Evolutionary conservation across 2,329 filamentous ascomycete genomes (phyloP).

Genomic region (Endoconidiophora polonica): DNA sequence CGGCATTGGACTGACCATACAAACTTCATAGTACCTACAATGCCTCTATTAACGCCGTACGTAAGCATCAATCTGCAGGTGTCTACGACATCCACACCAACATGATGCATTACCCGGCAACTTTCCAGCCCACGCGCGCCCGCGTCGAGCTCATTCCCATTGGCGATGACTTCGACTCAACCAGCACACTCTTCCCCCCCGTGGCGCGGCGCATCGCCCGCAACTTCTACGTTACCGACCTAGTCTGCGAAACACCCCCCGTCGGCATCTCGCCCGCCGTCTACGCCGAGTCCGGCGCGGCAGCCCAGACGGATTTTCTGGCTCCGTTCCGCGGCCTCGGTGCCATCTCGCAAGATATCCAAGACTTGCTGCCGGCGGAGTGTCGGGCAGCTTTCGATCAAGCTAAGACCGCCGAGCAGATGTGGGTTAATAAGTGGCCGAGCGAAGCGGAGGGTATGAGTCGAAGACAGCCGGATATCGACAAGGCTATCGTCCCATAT

Average conservation of each 20-base stretch:
- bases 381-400: constrained; percentile 58
- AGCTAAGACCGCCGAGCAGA: constrained; percentile 44
- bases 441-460: constrained; percentile 19
- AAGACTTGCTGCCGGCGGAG: constrained; percentile 47
- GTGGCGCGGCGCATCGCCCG: constrained; percentile 33
- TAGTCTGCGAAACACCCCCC: constrained; percentile 34
- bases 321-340: constrained; percentile 42
- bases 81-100: constrained; percentile 94
- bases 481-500: constrained; percentile 48
- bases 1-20: constrained; percentile 11
- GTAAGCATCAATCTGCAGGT: constrained; percentile 53
- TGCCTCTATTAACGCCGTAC: constrained; percentile 48
- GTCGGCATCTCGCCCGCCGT: constrained; percentile 29
- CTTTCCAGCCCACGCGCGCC: constrained; percentile 77
- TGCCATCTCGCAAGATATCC: constrained; percentile 48
- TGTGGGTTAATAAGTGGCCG: constrained; percentile 63
- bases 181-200: constrained; percentile 27
- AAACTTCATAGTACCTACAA: constrained; percentile 58
- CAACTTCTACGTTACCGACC: constrained; percentile 41
- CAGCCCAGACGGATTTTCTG: constrained; percentile 28
- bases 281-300: constrained; percentile 22
- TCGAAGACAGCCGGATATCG: constrained; percentile 37
- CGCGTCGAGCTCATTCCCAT: constrained; percentile 46
- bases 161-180: constrained; percentile 18
- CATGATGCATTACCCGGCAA: constrained; percentile 67